Percentiles rank a stretch among this genome's conserved stretches.
phyloP scores from a whole-genome alignment of 2,329 filamentous ascomycete genomes.

The Macrophomina pseudophaseolina region DNA sequence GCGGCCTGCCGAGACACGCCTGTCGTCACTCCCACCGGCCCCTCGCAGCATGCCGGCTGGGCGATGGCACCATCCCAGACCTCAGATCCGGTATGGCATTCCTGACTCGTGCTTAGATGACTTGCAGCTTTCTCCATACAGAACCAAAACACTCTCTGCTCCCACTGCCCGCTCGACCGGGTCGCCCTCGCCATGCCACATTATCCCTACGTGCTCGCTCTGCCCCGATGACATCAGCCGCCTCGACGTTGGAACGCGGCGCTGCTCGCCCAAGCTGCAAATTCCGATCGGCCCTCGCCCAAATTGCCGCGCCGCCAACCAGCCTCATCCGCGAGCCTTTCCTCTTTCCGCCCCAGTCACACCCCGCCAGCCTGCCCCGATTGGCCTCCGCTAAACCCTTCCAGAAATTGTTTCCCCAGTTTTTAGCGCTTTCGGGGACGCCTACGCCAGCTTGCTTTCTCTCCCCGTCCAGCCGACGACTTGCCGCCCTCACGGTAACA shows the following conservation, averaged over 20 bases:
- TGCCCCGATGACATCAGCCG: slow-evolving; percentile 8
- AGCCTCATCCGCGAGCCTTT: slow-evolving; percentile 15
- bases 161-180: slow-evolving; percentile 5
- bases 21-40: not conserved
- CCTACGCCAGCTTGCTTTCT: not conserved
- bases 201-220: not conserved
- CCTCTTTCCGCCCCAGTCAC: slow-evolving; percentile 4
- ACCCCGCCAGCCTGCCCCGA: not conserved
- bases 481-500: not conserved
- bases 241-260: not conserved
- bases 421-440: slow-evolving; percentile 9
- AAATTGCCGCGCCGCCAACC: slow-evolving; percentile 17
- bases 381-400: slow-evolving; percentile 2
- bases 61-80: not conserved
- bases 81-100: slow-evolving; percentile 11
- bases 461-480: not conserved
- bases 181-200: slow-evolving; percentile 3
- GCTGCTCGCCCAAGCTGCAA: not conserved
- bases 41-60: slow-evolving; percentile 5
- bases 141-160: slow-evolving; percentile 3
- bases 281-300: slow-evolving; percentile 16
- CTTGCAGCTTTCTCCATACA: not conserved
- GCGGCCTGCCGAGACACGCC: slow-evolving; percentile 18
- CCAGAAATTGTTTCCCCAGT: slow-evolving; percentile 17
- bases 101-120: not conserved